phyloP scores from a whole-genome alignment of 1,284 basidiomycete species.

The Austroboletus novae-zelandiae region DNA sequence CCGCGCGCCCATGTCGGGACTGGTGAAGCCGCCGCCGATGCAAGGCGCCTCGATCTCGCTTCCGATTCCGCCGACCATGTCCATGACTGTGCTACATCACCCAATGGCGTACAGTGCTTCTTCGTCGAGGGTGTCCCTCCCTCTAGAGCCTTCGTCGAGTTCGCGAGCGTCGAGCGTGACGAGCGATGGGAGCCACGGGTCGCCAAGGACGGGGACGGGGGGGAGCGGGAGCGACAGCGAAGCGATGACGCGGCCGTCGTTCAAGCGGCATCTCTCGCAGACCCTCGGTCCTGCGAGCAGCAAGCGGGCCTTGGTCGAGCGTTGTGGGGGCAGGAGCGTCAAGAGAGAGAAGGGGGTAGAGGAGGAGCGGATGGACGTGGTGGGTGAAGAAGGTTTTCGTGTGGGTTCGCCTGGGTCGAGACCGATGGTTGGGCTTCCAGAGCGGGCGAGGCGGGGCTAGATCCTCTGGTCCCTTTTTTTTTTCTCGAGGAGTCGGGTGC shows the following conservation, averaged over 20 bases:
- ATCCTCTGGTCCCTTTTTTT: not conserved
- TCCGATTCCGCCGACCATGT: conserved; percentile 23
- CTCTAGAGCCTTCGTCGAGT: conserved; percentile 24
- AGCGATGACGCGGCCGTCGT: conserved; percentile 49
- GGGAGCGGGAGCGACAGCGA: conserved; percentile 28
- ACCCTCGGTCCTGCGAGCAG: conserved; percentile 57
- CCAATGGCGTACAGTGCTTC: not conserved
- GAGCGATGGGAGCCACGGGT: conserved; percentile 20
- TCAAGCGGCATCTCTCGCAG: conserved; percentile 70
- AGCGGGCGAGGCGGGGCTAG: conserved; percentile 29
- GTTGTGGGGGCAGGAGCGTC: conserved; percentile 21
- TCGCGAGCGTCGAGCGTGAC: conserved; percentile 38
- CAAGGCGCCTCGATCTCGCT: conserved; percentile 25
- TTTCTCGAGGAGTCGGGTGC: not conserved
- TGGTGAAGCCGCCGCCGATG: conserved; percentile 29
- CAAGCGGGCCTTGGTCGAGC: conserved; percentile 50
- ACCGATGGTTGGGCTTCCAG: conserved; percentile 32
- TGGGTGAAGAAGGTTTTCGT: not conserved
- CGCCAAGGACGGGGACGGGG: conserved; percentile 19
- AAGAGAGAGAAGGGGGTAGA: conserved; percentile 4
- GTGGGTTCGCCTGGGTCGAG: conserved; percentile 20
- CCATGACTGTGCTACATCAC: conserved; percentile 10
- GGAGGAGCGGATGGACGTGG: not conserved
- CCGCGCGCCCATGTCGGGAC: not conserved
- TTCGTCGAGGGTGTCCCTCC: conserved; percentile 10